phyloP scores from a whole-genome alignment of 768 basidiomycete species.

The Jaapia argillacea region DNA sequence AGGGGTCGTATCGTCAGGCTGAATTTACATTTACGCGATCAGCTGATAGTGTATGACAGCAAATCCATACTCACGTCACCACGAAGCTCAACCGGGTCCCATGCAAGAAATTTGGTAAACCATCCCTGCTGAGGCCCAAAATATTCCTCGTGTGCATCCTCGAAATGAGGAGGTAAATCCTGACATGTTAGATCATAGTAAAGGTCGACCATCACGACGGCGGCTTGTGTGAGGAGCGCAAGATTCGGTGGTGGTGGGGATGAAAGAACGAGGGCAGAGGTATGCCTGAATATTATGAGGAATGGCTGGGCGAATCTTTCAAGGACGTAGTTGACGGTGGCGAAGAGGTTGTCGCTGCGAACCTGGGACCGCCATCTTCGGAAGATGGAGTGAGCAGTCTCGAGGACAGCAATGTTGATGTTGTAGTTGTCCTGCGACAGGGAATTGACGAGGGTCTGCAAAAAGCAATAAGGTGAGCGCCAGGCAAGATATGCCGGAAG shows the following conservation, averaged over 20 bases:
- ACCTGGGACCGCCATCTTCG: slow-evolving; percentile 87
- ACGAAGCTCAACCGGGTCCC: slow-evolving; percentile 61
- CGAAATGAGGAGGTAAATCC: slow-evolving; percentile 89
- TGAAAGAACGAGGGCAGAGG: slow-evolving; percentile 41
- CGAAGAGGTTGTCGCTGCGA: slow-evolving; percentile 77
- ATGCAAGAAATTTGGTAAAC: slow-evolving; percentile 74
- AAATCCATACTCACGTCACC: slow-evolving; percentile 48
- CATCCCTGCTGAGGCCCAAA: slow-evolving; percentile 62
- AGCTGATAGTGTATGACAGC: neutral
- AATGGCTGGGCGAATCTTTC: slow-evolving; percentile 77
- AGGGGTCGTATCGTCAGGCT: slow-evolving; percentile 76
- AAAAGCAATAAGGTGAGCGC: neutral
- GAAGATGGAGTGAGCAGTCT: slow-evolving; percentile 96
- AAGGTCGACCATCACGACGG: slow-evolving; percentile 74
- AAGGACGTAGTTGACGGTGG: slow-evolving; percentile 88
- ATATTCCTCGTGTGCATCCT: slow-evolving; percentile 78
- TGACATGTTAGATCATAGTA: slow-evolving; percentile 94
- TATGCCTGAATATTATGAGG: slow-evolving; percentile 70
- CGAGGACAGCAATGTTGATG: slow-evolving; percentile 81
- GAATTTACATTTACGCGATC: slow-evolving; percentile 4
- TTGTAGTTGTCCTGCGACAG: slow-evolving; percentile 76
- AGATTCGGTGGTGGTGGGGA: slow-evolving; percentile 26
- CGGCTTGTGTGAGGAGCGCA: slow-evolving; percentile 57
- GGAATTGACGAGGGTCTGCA: slow-evolving; percentile 80
- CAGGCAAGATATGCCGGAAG: too few species aligned